Base-by-base conservation (phyloP, 2,329 filamentous ascomycete species). In the Aspergillus ruber region DNA sequence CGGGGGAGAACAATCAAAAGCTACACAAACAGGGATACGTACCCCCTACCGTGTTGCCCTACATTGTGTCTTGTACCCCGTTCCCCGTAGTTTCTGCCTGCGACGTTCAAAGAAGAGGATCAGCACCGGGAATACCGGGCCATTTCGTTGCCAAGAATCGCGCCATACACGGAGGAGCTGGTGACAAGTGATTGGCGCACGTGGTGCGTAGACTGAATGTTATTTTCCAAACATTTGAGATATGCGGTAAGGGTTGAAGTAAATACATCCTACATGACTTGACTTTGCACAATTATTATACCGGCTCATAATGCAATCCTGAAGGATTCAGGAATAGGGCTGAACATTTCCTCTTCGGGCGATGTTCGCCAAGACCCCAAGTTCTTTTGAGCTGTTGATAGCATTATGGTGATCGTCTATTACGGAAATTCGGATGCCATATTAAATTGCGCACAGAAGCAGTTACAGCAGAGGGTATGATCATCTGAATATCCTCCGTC, bases 401-500 rank as follows among this genome's bases (percentile, higher is more conserved):
- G 25, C 10, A 3, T 29, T 29, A 38, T 38, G 13, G 18, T 18
- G 6, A 38, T 38, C n/a, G 3, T 17, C 15, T 18, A 38, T 38
- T 15, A 38, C 35, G 35, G 35, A 18, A 18, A 38, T 17, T 38
- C 35, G 15, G 15, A n/a, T 38, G 8, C 35, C 18, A 9, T 12
- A 21, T 32, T 38, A n/a, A 15, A 21, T 21, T 17, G 18, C 12
- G 25, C 25, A 29, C 10, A 29, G 25, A 29, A 29, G 25, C 25
- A 29, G 25, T 12, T 4, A 1, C 25, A 12, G 25, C 10, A 29
- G 25, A 27, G 25, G 21, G 21, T 21, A 42, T 17, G 38, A 7
- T 58, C 53, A 76, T 44, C 67, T 65, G 55, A 77, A 75, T 6
- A 76, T 54, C 33, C 71, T 64, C 45, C 65, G 65, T 10, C 73